Evolutionary conservation across 2,329 filamentous ascomycete genomes (phyloP).

Genomic region (Sporothrix inflata): DNA sequence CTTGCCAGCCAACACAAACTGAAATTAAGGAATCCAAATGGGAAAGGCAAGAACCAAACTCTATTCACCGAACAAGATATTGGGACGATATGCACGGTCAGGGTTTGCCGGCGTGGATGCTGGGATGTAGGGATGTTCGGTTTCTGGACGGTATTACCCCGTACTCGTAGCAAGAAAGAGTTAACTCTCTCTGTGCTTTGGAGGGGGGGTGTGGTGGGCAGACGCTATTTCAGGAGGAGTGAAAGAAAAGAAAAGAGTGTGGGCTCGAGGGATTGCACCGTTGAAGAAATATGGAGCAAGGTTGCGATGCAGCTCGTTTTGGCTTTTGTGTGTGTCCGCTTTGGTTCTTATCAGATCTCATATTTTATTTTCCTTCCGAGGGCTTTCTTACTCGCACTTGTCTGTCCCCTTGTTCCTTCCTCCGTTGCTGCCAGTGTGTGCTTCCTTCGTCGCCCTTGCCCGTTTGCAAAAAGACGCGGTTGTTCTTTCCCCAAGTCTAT

Average conservation of each 20-base stretch:
- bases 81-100: neutral
- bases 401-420: neutral
- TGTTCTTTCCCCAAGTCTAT: neutral
- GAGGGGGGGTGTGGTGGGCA: neutral
- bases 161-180: neutral
- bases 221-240: neutral
- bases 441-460: neutral
- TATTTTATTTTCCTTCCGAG: neutral
- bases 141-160: neutral
- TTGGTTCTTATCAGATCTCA: slow-evolving; percentile 3
- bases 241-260: neutral
- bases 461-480: neutral
- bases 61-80: neutral
- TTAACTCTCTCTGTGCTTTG: neutral
- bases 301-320: slow-evolving; percentile 18
- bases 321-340: neutral
- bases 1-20: neutral
- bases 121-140: neutral
- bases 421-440: neutral
- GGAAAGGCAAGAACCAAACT: neutral
- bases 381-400: neutral
- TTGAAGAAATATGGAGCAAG: slow-evolving; percentile 9
- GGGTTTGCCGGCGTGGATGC: neutral
- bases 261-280: neutral
- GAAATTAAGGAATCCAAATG: neutral